Conservation (phyloP, 306 rosid genomes). For the Bauhinia variegata region DNA sequence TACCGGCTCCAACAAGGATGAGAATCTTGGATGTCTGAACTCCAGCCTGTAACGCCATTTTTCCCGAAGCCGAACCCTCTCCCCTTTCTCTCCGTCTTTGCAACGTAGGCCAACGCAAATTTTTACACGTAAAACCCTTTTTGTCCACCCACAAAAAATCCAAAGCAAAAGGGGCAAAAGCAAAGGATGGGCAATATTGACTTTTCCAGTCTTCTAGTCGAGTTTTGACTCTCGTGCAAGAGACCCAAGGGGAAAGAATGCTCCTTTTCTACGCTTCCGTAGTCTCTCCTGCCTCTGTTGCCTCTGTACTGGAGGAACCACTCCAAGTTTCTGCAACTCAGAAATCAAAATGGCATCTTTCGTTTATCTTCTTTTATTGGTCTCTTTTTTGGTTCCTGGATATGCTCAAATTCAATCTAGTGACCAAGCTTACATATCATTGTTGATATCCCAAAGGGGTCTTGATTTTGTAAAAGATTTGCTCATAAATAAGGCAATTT, state of each 20-base stretch:
- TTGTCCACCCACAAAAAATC: not conserved
- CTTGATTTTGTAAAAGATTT: slow-evolving; percentile 75
- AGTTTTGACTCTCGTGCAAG: slow-evolving; percentile 11
- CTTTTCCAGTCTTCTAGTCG: not conserved
- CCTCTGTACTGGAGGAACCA: slow-evolving; percentile 2
- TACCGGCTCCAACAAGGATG: slow-evolving; percentile 65
- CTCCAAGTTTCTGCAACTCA: slow-evolving; percentile 30
- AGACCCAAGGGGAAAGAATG: not conserved
- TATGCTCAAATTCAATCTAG: slow-evolving; percentile 47
- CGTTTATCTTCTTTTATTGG: slow-evolving; percentile 49
- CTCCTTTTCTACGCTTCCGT: not conserved
- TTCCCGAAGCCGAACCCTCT: not conserved
- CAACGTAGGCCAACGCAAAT: not conserved
- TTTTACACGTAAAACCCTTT: too few relatives aligned
- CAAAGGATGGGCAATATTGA: slow-evolving; percentile 24
- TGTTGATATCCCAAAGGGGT: slow-evolving; percentile 69
- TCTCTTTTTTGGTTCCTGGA: slow-evolving; percentile 43
- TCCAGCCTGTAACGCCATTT: slow-evolving; percentile 60
- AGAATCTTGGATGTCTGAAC: slow-evolving; percentile 61
- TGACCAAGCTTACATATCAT: slow-evolving; percentile 60
- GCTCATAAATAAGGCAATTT: slow-evolving; percentile 62
- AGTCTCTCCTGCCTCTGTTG: not conserved
- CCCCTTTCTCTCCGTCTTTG: not conserved
- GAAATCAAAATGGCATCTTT: slow-evolving; percentile 53
- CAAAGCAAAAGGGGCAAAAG: not conserved